Conservation (phyloP, 2,329 filamentous ascomycete genomes). For the Botrytis cinerea region DNA sequence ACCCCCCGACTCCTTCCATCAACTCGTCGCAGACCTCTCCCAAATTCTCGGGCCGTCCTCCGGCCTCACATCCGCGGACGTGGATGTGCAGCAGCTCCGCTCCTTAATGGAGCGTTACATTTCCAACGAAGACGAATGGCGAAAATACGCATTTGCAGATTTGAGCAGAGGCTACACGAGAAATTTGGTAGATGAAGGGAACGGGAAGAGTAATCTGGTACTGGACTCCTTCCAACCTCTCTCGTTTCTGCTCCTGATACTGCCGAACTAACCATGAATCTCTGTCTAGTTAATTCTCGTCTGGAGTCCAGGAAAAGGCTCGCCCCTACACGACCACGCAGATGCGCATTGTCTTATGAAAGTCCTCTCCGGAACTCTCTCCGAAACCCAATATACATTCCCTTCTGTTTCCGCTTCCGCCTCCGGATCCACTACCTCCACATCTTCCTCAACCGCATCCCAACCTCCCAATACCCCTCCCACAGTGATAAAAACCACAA, state of each 20-base stretch:
- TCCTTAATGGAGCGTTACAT: conserved; percentile 73
- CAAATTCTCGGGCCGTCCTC: conserved; percentile 75
- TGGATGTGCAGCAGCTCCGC: conserved; percentile 72
- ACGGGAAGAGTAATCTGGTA: conserved; percentile 63
- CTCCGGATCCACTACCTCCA: not conserved
- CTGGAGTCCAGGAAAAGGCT: conserved; percentile 81
- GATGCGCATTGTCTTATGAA: conserved; percentile 94
- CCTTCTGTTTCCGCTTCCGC: conserved; percentile 49
- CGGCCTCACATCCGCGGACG: conserved; percentile 78
- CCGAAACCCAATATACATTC: conserved; percentile 62
- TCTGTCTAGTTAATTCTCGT: conserved; percentile 78
- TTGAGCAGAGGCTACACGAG: conserved; percentile 72
- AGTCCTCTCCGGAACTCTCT: conserved; percentile 71
- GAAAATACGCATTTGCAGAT: conserved; percentile 73
- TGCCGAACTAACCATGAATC: conserved; percentile 3
- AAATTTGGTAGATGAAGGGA: conserved; percentile 87
- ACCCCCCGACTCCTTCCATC: conserved; percentile 58
- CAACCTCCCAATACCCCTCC: conserved; percentile 52
- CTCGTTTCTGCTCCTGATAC: not conserved
- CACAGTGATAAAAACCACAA: conserved; percentile 64
- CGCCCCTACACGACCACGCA: conserved; percentile 83
- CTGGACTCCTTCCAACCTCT: not conserved
- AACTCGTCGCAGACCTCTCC: conserved; percentile 73
- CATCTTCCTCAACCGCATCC: conserved; percentile 61
- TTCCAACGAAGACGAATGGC: conserved; percentile 71